Evolutionary conservation across 2,329 filamentous ascomycete species (phyloP), one percentile per base, ranked within the genome.

Genomic region (Aspergillus sclerotialis): DNA sequence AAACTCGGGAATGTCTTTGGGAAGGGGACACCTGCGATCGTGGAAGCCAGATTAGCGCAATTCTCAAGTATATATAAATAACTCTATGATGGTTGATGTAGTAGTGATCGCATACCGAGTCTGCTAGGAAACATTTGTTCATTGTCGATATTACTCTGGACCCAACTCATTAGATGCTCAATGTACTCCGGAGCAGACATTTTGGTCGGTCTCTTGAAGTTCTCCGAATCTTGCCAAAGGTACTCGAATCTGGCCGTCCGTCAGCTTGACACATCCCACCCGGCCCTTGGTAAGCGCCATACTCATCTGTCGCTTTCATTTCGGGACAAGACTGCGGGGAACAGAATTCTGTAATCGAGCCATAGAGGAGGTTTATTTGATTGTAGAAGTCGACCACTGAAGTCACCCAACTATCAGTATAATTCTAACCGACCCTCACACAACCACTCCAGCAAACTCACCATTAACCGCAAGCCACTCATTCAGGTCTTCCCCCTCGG

Each of bases 231-330:
- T 68, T 98, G 92, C 92, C 92, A 98, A 47, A 98, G 81, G 64
- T 98, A 98, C 64, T 98, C 92, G 64, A 96, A 98, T 56, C 85
- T 90, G 32, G 40, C 2, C 8, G 18, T 33, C 40, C 34, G 40
- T 52, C 36, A 49, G 40, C 32, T 21, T 4, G 7, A 28, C n/a
- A 10, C 17, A 10, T 11, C 18, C 28, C 5, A 10, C 3, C 11
- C 8, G 7, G 11, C n/a, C 11, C 24, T 11, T n/a, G 14, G 6
- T 32, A 6, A 21, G 21, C 10, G 19, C 39, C 78, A 45, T 74
- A 92, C 83, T 98, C 92, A 67, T 98, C 93, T 7, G 92, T 98
- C n/a, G 92, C 92, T 67, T 98, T 98, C 92, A 98, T 98, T 68
- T 96, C 92, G 1, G 92, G 92, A 62, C 92, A 98, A 45, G 88